These are phyloP conservation scores for Aspergillus brasiliensis DNA, from an alignment of 2,329 filamentous ascomycete genomes.

Conservation along the genomic window DNA sequence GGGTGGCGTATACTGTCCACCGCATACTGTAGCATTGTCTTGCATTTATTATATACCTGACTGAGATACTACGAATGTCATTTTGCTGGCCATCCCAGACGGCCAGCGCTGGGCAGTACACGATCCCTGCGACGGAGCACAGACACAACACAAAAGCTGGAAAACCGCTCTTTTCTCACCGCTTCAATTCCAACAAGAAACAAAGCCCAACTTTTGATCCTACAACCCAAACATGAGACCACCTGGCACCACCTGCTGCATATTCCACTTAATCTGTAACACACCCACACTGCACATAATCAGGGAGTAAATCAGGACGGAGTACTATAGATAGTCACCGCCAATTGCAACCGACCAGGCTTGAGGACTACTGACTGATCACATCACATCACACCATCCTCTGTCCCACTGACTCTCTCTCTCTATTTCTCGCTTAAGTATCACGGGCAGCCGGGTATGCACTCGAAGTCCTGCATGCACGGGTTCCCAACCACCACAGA, in stretches of 20 bases:
- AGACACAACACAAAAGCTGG: too few relatives aligned
- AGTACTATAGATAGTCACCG: not conserved
- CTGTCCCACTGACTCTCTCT: too few relatives aligned
- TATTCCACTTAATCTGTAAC: not conserved
- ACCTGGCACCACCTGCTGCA: not conserved
- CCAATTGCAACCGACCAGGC: not conserved
- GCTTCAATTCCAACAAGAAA: not conserved
- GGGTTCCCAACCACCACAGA: not conserved
- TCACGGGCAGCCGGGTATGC: not conserved
- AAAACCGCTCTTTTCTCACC: not conserved
- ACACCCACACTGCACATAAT: not conserved
- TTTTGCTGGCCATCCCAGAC: not conserved
- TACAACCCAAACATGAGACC: not conserved
- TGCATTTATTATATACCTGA: conserved; percentile 1
- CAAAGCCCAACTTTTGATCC: not conserved
- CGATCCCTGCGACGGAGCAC: not conserved
- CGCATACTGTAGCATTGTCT: not conserved
- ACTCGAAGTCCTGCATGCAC: not conserved
- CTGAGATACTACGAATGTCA: not conserved
- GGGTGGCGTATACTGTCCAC: not conserved
- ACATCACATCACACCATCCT: not conserved
- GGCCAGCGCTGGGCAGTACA: not conserved
- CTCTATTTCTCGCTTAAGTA: not conserved
- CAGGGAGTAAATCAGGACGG: not conserved
- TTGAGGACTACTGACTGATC: not conserved